Evolutionary conservation across 164 flowering plant genomes (phyloP).

Genomic region (Berberis vulgaris): DNA sequence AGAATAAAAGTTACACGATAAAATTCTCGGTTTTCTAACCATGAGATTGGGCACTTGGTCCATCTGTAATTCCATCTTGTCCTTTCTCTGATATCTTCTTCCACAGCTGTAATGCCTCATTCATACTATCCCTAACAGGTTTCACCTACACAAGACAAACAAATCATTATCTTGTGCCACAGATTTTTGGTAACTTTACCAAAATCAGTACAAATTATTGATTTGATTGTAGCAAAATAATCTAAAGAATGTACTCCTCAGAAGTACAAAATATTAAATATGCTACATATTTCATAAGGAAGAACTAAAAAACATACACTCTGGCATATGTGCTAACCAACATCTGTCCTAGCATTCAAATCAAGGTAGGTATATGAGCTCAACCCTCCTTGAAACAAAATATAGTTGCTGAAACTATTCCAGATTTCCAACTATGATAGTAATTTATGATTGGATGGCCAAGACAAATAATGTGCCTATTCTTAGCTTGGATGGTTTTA

Average conservation of each 20-base stretch:
- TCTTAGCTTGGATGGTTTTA: no score
- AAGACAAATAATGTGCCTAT: no score
- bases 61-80: constrained; percentile 43
- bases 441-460: no score
- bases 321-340: not conserved
- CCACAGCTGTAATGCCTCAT: constrained; percentile 89
- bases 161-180: not conserved
- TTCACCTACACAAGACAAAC: constrained; percentile 46
- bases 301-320: not conserved
- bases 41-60: constrained; percentile 28
- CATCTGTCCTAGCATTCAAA: not conserved
- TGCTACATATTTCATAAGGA: no score
- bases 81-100: constrained; percentile 65
- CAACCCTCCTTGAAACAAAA: not conserved
- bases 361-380: not conserved
- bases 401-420: no score
- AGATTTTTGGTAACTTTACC: not conserved
- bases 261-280: no score
- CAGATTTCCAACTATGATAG: no score
- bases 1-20: not conserved
- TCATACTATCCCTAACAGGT: constrained; percentile 92
- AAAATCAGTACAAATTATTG: no score
- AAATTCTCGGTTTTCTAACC: constrained; percentile 24
- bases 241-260: no score
- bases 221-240: no score